Conservation (phyloP, 768 basidiomycete genomes). For the Ramaria sp. region DNA sequence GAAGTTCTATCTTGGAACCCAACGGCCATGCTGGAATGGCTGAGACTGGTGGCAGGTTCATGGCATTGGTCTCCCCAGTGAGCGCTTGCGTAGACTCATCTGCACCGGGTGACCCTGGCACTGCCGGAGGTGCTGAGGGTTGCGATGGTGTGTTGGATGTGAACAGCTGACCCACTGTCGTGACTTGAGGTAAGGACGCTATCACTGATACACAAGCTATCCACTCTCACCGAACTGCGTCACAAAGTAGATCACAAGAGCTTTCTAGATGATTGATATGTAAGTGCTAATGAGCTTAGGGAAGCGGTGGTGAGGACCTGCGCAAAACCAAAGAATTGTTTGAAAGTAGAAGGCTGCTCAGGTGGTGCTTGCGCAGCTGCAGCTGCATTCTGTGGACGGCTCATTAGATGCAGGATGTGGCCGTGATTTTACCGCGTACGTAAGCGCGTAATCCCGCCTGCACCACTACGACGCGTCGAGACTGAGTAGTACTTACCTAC, state of each 20-base stretch:
- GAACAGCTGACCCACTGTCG: conserved; percentile 5
- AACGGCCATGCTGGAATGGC: conserved; percentile 50
- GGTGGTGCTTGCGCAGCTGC: conserved; percentile 6
- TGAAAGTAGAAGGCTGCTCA: conserved; percentile 25
- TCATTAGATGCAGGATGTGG: background rate
- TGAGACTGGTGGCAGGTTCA: conserved; percentile 42
- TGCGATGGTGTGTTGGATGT: conserved; percentile 20
- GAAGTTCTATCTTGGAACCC: conserved; percentile 52
- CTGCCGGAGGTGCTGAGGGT: conserved; percentile 21
- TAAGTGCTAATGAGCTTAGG: background rate
- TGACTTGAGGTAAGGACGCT: background rate
- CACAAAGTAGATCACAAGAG: conserved; percentile 53
- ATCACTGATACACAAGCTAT: background rate
- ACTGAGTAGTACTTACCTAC: too few species aligned
- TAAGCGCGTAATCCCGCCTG: too few species aligned
- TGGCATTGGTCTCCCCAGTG: conserved; percentile 27
- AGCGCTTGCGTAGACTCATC: conserved; percentile 20
- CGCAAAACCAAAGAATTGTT: conserved; percentile 26
- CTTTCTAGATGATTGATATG: conserved; percentile 38
- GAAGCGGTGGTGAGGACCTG: conserved; percentile 27
- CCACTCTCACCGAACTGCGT: conserved; percentile 48
- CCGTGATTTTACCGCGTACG: background rate
- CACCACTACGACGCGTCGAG: too few species aligned
- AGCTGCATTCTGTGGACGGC: background rate
- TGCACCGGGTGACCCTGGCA: conserved; percentile 6